These are phyloP conservation scores for Aspergillus spinulosporus DNA, from an alignment of 2,329 filamentous ascomycete genomes.

Conservation along the genomic window DNA sequence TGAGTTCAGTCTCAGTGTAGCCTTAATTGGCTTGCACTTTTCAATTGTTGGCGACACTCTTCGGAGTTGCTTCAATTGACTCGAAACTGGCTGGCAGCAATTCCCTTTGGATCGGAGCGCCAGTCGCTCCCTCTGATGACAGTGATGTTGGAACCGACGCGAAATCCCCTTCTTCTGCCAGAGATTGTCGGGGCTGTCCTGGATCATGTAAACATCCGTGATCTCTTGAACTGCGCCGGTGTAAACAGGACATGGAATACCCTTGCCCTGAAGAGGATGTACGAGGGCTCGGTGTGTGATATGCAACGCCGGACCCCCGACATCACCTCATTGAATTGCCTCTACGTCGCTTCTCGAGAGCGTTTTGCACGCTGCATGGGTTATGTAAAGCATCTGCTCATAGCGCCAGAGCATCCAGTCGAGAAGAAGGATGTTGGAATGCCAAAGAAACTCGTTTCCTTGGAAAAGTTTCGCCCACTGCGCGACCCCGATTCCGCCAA, in stretches of 20 bases:
- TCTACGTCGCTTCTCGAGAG: neutral
- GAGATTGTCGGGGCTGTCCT: conserved; percentile 1
- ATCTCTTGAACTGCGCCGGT: neutral
- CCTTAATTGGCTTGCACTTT: too few relatives aligned
- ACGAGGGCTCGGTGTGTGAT: neutral
- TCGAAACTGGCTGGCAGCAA: too few relatives aligned
- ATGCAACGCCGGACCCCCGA: neutral
- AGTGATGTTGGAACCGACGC: too few relatives aligned
- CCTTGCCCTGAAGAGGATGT: neutral
- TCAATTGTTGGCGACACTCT: too few relatives aligned
- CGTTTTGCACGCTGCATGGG: neutral
- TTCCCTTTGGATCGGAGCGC: too few relatives aligned
- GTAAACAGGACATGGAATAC: conserved; percentile 2
- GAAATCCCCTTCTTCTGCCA: neutral
- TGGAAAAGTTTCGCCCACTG: neutral
- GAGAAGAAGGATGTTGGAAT: neutral
- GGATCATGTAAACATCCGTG: neutral
- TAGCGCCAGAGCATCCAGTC: neutral
- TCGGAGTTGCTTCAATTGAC: too few relatives aligned
- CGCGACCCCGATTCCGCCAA: neutral
- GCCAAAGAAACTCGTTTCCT: neutral
- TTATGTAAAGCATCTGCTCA: neutral
- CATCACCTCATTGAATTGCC: neutral
- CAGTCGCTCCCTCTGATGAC: too few relatives aligned
- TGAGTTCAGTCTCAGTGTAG: too few relatives aligned